phyloP scores from a whole-genome alignment of 148 eudicot genomes.

The Nepenthes mirabilis region DNA sequence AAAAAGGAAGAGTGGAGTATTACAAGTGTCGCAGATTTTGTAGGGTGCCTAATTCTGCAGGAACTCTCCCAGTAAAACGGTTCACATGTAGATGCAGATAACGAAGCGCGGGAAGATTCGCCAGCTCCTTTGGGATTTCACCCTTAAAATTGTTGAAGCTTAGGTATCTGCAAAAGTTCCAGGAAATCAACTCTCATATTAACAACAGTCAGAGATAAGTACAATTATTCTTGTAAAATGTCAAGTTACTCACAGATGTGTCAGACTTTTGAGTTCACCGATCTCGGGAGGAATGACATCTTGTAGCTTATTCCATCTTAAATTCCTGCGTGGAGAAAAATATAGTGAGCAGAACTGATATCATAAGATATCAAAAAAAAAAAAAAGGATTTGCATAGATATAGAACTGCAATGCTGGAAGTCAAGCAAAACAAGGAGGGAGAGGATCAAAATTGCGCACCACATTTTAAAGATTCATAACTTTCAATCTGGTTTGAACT shows the following conservation, averaged over 20 bases:
- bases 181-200: not conserved
- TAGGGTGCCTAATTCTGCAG: conserved; percentile 87
- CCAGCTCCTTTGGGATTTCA: conserved; percentile 88
- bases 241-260: conserved; percentile 47
- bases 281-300: conserved; percentile 89
- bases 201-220: not conserved
- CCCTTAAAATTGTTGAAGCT: conserved; percentile 95
- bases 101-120: conserved; percentile 77
- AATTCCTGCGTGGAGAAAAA: conserved; percentile 40
- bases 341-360: conserved; percentile 2
- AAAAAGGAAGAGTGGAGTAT: conserved; percentile 1
- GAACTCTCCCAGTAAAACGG: conserved; percentile 77
- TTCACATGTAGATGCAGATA: conserved; percentile 85
- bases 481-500: too few species aligned
- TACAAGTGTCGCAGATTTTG: conserved; percentile 78
- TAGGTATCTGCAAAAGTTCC: conserved; percentile 46
- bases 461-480: too few species aligned
- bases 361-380: not conserved
- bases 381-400: not conserved
- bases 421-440: too few species aligned
- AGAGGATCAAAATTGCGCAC: too few species aligned
- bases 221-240: too few species aligned
- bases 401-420: too few species aligned
- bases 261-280: conserved; percentile 85
- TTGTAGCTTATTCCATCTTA: conserved; percentile 97